Conservation (phyloP, 257 asterid species). For the Jacaranda mimosifolia region DNA sequence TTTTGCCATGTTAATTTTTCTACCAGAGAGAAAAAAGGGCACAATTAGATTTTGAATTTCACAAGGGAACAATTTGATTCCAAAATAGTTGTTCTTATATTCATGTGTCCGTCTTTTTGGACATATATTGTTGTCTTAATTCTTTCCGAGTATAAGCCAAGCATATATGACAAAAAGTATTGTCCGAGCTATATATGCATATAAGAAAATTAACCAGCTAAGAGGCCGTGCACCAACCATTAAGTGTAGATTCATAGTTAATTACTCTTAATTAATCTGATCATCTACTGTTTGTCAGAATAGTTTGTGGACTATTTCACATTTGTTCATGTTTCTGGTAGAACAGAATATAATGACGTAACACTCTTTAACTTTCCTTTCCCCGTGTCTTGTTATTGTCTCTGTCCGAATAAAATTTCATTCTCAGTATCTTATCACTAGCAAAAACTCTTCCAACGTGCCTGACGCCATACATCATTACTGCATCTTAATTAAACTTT, state of each 20-base stretch:
- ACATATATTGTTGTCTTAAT: conserved; percentile 52
- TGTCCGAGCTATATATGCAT: conserved; percentile 16
- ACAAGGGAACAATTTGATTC: conserved; percentile 42
- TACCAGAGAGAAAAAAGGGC: conserved; percentile 1
- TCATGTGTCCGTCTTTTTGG: conserved; percentile 47
- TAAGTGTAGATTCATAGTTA: neutral
- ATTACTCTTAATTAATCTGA: conserved; percentile 16
- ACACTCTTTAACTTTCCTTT: conserved; percentile 16
- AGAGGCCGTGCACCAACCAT: too few species aligned
- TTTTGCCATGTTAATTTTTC: conserved; percentile 2
- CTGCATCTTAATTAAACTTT: too few species aligned
- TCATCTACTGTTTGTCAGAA: conserved; percentile 2
- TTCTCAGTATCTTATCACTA: conserved; percentile 11
- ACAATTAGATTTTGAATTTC: conserved; percentile 27
- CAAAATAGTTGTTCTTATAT: conserved; percentile 40
- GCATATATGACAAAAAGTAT: conserved; percentile 53
- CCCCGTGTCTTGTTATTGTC: conserved; percentile 44
- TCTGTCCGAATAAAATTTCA: conserved; percentile 37
- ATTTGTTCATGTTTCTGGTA: conserved; percentile 27
- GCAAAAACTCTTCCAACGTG: neutral
- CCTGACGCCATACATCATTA: too few species aligned
- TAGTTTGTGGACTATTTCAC: conserved; percentile 34
- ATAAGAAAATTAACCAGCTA: neutral
- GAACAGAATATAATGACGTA: conserved; percentile 45
- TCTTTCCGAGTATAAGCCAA: conserved; percentile 49